Conservation (phyloP, 805 yeast genomes). For the Yamadazyma nakazawae region DNA sequence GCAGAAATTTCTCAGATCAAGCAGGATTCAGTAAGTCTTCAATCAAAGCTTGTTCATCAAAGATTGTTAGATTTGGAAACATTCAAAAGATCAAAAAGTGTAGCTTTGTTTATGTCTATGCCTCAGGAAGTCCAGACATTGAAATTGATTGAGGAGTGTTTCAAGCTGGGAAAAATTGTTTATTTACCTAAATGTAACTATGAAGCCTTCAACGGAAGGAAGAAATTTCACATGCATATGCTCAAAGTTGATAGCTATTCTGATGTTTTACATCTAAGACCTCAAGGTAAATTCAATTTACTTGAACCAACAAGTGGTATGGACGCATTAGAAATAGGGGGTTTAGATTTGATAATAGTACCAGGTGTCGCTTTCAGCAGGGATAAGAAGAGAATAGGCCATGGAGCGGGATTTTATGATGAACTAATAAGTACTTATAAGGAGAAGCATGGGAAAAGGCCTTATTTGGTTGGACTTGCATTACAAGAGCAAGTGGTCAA, state of each 20-base stretch:
- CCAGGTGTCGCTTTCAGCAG: constrained; percentile 83
- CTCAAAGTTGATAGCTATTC: constrained; percentile 42
- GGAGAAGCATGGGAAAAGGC: constrained; percentile 23
- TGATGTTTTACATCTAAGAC: constrained; percentile 47
- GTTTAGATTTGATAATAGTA: constrained; percentile 66
- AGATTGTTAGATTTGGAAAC: constrained; percentile 23
- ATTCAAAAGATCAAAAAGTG: constrained; percentile 42
- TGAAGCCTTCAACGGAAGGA: constrained; percentile 28
- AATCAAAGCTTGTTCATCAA: constrained; percentile 23
- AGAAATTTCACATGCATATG: constrained; percentile 50
- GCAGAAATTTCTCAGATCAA: constrained; percentile 16
- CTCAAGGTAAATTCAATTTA: constrained; percentile 65
- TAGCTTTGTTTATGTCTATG: constrained; percentile 79
- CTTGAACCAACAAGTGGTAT: constrained; percentile 57
- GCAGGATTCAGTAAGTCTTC: constrained; percentile 16
- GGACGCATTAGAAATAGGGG: constrained; percentile 23
- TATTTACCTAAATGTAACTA: constrained; percentile 55
- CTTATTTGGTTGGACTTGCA: constrained; percentile 60
- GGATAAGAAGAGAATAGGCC: constrained; percentile 64
- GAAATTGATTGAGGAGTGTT: constrained; percentile 49
- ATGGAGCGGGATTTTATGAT: constrained; percentile 93
- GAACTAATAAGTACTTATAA: constrained; percentile 38
- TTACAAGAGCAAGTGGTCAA: constrained; percentile 59
- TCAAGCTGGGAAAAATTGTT: constrained; percentile 47
- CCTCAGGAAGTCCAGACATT: constrained; percentile 66